Percentiles rank a stretch among this genome's conserved stretches.
Evolutionary conservation across 1,139 yeast species (phyloP).

Genomic region (Saccharomycopsis hybrid): DNA sequence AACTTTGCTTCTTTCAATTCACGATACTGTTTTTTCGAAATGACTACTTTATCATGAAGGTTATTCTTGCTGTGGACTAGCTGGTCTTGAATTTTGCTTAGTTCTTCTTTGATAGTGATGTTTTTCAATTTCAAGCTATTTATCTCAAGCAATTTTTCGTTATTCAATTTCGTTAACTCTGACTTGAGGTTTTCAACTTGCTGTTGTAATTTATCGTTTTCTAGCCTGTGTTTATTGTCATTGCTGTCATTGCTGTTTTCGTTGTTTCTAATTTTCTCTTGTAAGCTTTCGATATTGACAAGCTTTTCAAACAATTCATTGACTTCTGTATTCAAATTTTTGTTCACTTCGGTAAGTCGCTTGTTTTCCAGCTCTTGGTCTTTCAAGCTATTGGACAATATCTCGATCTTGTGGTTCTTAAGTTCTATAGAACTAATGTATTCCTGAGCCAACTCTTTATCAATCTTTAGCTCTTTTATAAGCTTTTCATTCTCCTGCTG

Average conservation of each 20-base stretch:
- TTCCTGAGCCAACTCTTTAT: not conserved
- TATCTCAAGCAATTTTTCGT: constrained; percentile 5
- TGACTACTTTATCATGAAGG: not conserved
- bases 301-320: constrained; percentile 9
- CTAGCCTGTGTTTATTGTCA: not conserved
- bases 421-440: not conserved
- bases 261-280: constrained; percentile 1
- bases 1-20: not conserved
- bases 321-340: constrained; percentile 7
- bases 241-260: not conserved
- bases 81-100: constrained; percentile 4
- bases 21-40: not conserved
- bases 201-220: constrained; percentile 4
- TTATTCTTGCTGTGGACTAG: not conserved
- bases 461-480: not conserved
- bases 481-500: not conserved
- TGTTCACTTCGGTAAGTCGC: constrained; percentile 3
- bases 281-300: constrained; percentile 9
- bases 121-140: constrained; percentile 12
- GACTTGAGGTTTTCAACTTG: not conserved
- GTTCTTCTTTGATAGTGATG: constrained; percentile 8
- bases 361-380: constrained; percentile 5
- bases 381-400: not conserved
- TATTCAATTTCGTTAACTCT: not conserved
- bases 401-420: not conserved